Evolutionary conservation across 2,329 filamentous ascomycete genomes (phyloP).

Genomic region (Trichoderma afroharzianum): DNA sequence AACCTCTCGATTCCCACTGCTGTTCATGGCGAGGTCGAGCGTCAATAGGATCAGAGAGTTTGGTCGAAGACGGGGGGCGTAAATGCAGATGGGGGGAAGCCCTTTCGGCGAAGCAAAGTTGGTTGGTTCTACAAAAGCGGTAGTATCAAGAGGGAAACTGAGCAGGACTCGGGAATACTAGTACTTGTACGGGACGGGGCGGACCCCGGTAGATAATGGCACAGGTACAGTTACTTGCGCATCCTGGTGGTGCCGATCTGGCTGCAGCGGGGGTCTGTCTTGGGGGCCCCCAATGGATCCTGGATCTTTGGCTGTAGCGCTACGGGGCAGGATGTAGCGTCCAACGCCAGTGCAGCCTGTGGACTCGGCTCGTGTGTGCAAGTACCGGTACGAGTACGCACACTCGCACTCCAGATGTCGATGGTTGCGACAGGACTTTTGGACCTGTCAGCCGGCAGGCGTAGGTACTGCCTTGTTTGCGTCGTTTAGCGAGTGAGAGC

Average conservation of each 20-base stretch:
- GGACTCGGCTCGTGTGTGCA: neutral
- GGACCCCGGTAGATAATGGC: slow-evolving; percentile 12
- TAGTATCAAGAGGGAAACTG: neutral
- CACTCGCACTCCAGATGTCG: neutral
- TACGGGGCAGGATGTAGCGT: neutral
- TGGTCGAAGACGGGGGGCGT: slow-evolving; percentile 4
- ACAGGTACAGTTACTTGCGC: neutral
- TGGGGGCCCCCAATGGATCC: neutral
- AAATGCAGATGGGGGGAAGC: neutral
- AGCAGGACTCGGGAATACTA: neutral
- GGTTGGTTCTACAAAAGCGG: neutral
- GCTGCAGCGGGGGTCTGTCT: slow-evolving; percentile 9
- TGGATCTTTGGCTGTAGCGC: neutral
- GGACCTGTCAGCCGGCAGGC: neutral
- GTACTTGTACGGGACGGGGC: neutral
- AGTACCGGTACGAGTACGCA: neutral
- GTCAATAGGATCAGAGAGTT: neutral
- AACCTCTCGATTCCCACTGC: neutral
- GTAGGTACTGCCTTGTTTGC: neutral
- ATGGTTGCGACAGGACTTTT: neutral
- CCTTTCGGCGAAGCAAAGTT: neutral
- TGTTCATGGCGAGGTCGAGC: slow-evolving; percentile 6
- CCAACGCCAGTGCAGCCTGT: neutral
- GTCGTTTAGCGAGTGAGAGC: neutral
- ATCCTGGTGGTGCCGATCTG: slow-evolving; percentile 12